Evolutionary conservation across 805 yeast genomes (phyloP).

Genomic region (Wickerhamiella azyma): DNA sequence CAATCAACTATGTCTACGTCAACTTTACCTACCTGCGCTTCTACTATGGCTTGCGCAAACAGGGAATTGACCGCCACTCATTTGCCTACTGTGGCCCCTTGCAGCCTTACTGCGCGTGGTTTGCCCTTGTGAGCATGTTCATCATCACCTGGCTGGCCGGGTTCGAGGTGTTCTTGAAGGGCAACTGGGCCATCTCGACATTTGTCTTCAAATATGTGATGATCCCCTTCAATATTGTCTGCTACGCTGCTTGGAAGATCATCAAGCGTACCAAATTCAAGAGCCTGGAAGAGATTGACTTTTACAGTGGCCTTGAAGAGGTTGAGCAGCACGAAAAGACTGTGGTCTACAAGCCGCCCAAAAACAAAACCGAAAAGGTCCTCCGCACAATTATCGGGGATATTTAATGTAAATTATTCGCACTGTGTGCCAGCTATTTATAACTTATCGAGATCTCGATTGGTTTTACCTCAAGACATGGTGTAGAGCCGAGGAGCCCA

Average conservation of each 20-base stretch:
- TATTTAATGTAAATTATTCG: neutral
- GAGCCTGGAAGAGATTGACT: conserved; percentile 37
- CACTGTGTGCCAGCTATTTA: too few relatives aligned
- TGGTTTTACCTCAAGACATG: too few relatives aligned
- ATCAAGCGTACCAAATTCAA: conserved; percentile 35
- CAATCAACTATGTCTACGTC: conserved; percentile 46
- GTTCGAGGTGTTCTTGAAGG: conserved; percentile 54
- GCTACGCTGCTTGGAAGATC: conserved; percentile 42
- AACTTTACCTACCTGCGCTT: conserved; percentile 48
- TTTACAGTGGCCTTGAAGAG: conserved; percentile 40
- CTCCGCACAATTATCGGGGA: conserved; percentile 15
- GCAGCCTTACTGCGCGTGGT: conserved; percentile 45
- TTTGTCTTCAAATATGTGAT: conserved; percentile 62
- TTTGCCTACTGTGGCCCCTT: conserved; percentile 41
- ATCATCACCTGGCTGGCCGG: conserved; percentile 51
- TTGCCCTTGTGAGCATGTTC: conserved; percentile 35
- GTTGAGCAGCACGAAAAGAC: conserved; percentile 42
- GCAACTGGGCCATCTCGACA: conserved; percentile 44
- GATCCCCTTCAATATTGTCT: conserved; percentile 42
- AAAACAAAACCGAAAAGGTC: conserved; percentile 48
- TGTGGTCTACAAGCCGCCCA: conserved; percentile 13
- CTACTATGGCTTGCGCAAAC: conserved; percentile 43
- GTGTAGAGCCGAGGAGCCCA: too few relatives aligned
- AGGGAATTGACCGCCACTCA: conserved; percentile 34
- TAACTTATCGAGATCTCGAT: too few relatives aligned